Evolutionary conservation across 495 filamentous ascomycete genomes (phyloP).

Genomic region (Penicillium lagena): DNA sequence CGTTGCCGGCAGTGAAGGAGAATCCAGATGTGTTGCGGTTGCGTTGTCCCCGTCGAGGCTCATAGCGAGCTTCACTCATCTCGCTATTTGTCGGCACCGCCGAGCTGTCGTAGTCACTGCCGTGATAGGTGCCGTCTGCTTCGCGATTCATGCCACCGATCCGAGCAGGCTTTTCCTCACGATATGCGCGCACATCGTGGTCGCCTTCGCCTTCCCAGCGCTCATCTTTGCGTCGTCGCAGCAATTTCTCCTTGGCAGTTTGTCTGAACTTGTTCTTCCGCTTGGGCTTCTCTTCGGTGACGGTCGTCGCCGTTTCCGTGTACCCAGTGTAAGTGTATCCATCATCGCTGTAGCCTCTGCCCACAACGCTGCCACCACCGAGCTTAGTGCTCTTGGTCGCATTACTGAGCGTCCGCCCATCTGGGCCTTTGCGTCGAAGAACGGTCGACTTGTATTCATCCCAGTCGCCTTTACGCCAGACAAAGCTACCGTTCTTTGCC

Average conservation of each 20-base stretch:
- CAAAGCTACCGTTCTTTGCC: conserved; percentile 92
- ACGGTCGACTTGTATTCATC: conserved; percentile 98
- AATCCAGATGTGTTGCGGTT: conserved; percentile 32
- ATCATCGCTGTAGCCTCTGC: conserved; percentile 53
- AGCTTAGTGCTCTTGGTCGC: conserved; percentile 76
- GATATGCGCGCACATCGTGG: conserved; percentile 71
- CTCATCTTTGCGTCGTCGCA: conserved; percentile 34
- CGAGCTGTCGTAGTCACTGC: conserved; percentile 50
- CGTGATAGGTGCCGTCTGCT: conserved; percentile 66
- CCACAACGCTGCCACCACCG: conserved; percentile 71
- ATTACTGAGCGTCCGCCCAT: conserved; percentile 73
- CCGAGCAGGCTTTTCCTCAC: conserved; percentile 73
- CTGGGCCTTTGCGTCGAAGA: conserved; percentile 82
- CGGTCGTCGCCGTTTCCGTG: conserved; percentile 29
- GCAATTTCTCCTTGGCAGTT: conserved; percentile 31
- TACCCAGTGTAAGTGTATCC: conserved; percentile 46
- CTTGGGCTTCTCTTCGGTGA: conserved; percentile 38
- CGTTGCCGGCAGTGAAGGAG: conserved; percentile 46
- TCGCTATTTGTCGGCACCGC: conserved; percentile 44
- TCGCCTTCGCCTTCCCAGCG: conserved; percentile 56
- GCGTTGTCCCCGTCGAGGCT: conserved; percentile 13
- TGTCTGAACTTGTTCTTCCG: conserved; percentile 26
- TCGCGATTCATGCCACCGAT: conserved; percentile 81
- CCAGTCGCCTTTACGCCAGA: conserved; percentile 82
- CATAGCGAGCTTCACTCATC: conserved; percentile 41